phyloP scores from a whole-genome alignment of 495 filamentous ascomycete genomes.

The Hypoxylon rickii region DNA sequence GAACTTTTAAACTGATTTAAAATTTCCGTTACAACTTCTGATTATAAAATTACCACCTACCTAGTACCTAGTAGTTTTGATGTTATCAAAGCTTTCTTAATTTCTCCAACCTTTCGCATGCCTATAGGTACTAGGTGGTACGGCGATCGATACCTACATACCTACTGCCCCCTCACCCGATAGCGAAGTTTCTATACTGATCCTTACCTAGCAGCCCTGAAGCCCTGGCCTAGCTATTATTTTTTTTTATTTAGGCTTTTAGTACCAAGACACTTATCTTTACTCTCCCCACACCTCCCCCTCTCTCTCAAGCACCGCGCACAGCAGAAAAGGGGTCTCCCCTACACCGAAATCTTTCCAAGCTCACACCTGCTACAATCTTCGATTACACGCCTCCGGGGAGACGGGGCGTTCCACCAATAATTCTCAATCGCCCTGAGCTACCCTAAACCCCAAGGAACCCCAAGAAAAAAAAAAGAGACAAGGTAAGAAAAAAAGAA shows the following conservation, averaged over 20 bases:
- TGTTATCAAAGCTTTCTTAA: no score
- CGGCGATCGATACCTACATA: no score
- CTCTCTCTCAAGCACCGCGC: not conserved
- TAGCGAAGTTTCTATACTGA: conserved; percentile 8
- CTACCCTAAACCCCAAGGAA: conserved; percentile 4
- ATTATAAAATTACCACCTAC: no score
- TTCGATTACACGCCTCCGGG: conserved; percentile 22
- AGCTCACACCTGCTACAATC: conserved; percentile 29
- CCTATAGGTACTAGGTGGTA: no score
- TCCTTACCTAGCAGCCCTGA: conserved; percentile 21
- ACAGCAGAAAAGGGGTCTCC: not conserved
- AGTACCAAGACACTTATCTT: conserved; percentile 9
- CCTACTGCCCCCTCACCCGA: no score
- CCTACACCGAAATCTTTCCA: conserved; percentile 26
- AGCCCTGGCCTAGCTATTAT: conserved; percentile 7
- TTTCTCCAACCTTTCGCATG: no score
- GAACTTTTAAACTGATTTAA: no score
- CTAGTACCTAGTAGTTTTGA: no score
- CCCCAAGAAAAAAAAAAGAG: conserved; percentile 12
- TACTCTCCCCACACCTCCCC: conserved; percentile 32
- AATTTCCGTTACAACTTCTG: no score
- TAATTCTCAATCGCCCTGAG: conserved; percentile 7
- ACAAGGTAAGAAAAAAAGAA: conserved; percentile 8
- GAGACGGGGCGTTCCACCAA: conserved; percentile 31
- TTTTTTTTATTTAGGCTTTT: not conserved